A percentile compares a stretch with the other conserved stretches of the same genome.
These are phyloP conservation scores for Boletus rubroflammeus DNA, from an alignment of 768 basidiomycete species.

Conservation along the genomic window DNA sequence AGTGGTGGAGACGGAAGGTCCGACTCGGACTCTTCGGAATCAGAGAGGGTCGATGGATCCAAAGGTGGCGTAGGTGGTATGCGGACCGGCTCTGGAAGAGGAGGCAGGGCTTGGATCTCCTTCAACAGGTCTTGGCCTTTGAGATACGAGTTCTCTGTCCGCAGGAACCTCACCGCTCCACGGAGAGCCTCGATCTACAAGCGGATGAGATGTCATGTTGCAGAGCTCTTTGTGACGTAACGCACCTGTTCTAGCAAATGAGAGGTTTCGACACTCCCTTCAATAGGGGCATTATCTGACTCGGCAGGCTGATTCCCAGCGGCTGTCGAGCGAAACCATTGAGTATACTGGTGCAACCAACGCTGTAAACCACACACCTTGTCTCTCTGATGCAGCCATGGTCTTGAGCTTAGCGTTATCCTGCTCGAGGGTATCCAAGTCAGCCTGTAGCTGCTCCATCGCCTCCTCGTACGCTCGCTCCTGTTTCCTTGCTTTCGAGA, in stretches of 20 bases:
- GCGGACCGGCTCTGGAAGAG: conserved; percentile 47
- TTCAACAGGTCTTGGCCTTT: conserved; percentile 87
- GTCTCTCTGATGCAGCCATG: conserved; percentile 62
- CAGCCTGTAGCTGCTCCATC: conserved; percentile 87
- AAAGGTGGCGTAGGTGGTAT: conserved; percentile 63
- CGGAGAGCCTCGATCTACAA: conserved; percentile 84
- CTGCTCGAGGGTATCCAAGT: conserved; percentile 81
- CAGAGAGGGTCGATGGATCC: conserved; percentile 60
- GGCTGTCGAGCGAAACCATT: conserved; percentile 25
- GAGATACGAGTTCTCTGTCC: conserved; percentile 89
- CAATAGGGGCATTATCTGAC: conserved; percentile 60
- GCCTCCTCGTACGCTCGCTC: conserved; percentile 90
- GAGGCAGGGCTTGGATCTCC: conserved; percentile 73
- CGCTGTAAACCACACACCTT: conserved; percentile 44
- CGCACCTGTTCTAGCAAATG: conserved; percentile 83
- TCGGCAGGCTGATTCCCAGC: conserved; percentile 51
- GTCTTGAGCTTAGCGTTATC: conserved; percentile 84
- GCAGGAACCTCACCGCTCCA: conserved; percentile 87
- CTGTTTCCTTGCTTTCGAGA: conserved; percentile 80
- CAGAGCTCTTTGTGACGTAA: conserved; percentile 6
- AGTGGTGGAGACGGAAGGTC: conserved; percentile 44
- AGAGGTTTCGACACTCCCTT: conserved; percentile 83
- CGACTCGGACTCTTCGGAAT: conserved; percentile 59
- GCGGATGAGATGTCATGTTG: conserved; percentile 5
- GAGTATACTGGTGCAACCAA: neutral